Percentiles rank a stretch among this genome's conserved stretches.
Conservation (phyloP, 139 green algal species). For the Nannochloris sp. region DNA sequence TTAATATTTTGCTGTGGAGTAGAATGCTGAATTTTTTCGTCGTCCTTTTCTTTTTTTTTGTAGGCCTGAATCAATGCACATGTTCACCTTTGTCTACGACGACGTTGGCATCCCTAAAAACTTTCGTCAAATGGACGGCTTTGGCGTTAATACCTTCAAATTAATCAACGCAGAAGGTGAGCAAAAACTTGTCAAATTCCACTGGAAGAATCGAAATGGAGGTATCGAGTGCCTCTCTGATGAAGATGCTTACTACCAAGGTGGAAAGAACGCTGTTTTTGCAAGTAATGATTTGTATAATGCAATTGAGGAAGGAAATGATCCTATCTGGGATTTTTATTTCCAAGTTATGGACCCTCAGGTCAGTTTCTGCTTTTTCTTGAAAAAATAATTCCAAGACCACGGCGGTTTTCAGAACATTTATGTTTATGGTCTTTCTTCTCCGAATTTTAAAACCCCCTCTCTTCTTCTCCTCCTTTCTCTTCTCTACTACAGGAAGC, state of each 20-base stretch:
- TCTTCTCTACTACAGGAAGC: no score
- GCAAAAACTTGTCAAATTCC: slow-evolving; percentile 93
- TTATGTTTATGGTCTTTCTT: no score
- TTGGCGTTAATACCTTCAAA: slow-evolving; percentile 95
- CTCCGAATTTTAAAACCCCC: no score
- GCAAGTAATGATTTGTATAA: slow-evolving; percentile 95
- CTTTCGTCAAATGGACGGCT: slow-evolving; percentile 91
- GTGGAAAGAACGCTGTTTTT: slow-evolving; percentile 88
- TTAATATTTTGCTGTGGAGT: no score
- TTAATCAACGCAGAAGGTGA: slow-evolving; percentile 73
- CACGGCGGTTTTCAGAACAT: no score
- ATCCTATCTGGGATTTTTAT: slow-evolving; percentile 90
- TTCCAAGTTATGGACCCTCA: slow-evolving; percentile 87
- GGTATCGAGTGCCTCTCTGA: slow-evolving; percentile 80
- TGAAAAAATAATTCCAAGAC: no score
- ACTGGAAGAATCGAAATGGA: slow-evolving; percentile 88
- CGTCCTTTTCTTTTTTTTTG: no score
- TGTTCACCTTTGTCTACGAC: slow-evolving; percentile 92
- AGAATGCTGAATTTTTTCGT: no score
- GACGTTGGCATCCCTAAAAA: slow-evolving; percentile 85
- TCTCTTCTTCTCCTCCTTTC: no score
- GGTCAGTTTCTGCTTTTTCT: no score
- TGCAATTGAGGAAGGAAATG: slow-evolving; percentile 74
- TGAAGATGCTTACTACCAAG: slow-evolving; percentile 82
- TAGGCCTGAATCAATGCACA: slow-evolving; percentile 83